phyloP scores from a whole-genome alignment of 106 monocot genomes.

The Allium sativum region DNA sequence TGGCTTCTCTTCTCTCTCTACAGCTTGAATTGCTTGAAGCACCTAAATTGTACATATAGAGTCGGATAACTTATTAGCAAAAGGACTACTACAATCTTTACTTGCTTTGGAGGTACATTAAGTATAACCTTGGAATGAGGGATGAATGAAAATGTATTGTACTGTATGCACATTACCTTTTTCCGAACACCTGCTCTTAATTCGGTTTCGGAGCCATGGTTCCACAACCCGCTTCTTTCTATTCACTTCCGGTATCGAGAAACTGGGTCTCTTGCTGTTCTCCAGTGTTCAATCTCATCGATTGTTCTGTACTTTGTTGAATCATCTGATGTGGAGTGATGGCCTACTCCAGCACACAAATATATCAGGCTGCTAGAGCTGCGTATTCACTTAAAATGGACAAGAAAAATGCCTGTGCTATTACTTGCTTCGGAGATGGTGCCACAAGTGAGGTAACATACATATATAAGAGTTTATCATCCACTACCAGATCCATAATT shows the following conservation, averaged over 20 bases:
- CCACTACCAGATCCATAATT: too few relatives aligned
- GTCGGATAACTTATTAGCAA: too few relatives aligned
- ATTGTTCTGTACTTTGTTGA: conserved; percentile 79
- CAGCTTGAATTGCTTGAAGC: conserved; percentile 65
- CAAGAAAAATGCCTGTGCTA: too few relatives aligned
- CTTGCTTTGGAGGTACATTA: background rate
- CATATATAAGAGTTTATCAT: too few relatives aligned
- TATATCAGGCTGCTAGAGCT: too few relatives aligned
- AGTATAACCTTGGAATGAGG: background rate
- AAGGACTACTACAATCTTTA: too few relatives aligned
- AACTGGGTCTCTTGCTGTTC: conserved; percentile 61
- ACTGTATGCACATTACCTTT: conserved; percentile 34
- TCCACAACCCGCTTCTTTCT: conserved; percentile 87
- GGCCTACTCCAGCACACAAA: conserved; percentile 37
- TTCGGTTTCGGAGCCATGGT: conserved; percentile 57
- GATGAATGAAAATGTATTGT: background rate
- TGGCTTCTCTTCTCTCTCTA: conserved; percentile 66
- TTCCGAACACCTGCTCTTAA: conserved; percentile 63
- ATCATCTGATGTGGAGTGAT: conserved; percentile 96
- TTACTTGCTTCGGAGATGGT: too few relatives aligned
- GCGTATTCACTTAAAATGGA: too few relatives aligned
- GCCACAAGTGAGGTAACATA: too few relatives aligned
- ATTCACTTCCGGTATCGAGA: conserved; percentile 86
- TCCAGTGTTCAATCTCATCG: conserved; percentile 89
- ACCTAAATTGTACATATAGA: conserved; percentile 43